Conservation (phyloP, 768 basidiomycete genomes). For the Tephrocybe sp. region DNA sequence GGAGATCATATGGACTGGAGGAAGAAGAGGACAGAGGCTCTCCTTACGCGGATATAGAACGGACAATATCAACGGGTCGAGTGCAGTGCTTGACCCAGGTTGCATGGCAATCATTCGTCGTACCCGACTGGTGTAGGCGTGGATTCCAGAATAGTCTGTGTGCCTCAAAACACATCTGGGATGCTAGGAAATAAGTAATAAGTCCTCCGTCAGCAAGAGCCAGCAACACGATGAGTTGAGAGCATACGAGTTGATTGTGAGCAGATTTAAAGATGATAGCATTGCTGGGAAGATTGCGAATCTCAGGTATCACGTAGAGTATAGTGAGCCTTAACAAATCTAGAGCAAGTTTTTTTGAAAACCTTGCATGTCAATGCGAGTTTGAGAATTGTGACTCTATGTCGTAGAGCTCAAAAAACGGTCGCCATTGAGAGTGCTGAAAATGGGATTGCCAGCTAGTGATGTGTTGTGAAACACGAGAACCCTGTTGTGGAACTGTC, state of each 20-base stretch:
- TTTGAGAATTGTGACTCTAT: not conserved
- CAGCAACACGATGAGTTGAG: not conserved
- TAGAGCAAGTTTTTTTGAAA: constrained; percentile 3
- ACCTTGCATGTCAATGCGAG: constrained; percentile 5
- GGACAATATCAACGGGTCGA: not conserved
- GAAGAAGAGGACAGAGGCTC: not conserved
- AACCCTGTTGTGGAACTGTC: too few species aligned
- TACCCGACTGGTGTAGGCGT: not conserved
- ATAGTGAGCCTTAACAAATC: not conserved
- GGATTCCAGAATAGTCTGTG: not conserved
- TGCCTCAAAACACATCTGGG: not conserved
- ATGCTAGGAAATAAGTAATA: not conserved
- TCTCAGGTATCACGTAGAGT: not conserved
- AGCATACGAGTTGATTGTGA: not conserved
- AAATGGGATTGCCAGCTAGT: too few species aligned
- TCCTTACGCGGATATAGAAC: not conserved
- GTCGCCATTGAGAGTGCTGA: not conserved
- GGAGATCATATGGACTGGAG: not conserved
- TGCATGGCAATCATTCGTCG: not conserved
- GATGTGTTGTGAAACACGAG: too few species aligned
- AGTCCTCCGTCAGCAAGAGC: not conserved
- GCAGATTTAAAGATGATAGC: not conserved
- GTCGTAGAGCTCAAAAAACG: not conserved
- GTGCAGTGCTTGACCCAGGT: not conserved
- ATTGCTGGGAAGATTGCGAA: not conserved